Conservation (phyloP, 306 rosid species). For the Inga leiocalycina region DNA sequence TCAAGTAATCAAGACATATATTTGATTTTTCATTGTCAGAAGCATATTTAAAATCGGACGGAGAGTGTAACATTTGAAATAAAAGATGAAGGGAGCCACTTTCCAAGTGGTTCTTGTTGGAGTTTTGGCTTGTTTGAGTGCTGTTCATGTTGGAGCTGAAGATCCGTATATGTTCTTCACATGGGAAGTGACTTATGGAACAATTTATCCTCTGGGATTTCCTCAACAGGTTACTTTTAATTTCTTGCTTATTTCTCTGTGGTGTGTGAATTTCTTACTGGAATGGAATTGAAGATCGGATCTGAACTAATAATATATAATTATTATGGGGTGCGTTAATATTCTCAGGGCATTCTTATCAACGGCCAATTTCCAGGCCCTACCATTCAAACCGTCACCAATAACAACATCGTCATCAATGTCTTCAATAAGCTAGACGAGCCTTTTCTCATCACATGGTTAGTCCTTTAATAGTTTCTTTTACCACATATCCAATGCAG, state of each 20-base stretch:
- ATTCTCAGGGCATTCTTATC: constrained; percentile 72
- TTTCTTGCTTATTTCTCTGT: not conserved
- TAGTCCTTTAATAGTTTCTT: not conserved
- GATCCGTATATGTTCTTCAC: constrained; percentile 62
- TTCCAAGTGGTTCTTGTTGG: constrained; percentile 41
- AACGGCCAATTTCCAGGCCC: constrained; percentile 97
- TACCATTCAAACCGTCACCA: constrained; percentile 69
- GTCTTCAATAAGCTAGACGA: constrained; percentile 77
- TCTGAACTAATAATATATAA: not conserved
- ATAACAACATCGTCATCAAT: constrained; percentile 68
- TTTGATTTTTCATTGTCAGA: not conserved
- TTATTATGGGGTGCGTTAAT: not conserved
- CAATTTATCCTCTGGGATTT: constrained; percentile 68
- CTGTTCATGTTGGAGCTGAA: constrained; percentile 59
- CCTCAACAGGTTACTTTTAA: constrained; percentile 60
- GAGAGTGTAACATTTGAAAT: not conserved
- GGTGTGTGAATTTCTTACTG: not conserved
- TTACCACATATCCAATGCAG: not conserved
- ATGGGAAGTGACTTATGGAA: constrained; percentile 68
- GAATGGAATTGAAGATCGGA: not conserved
- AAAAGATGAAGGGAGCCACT: constrained; percentile 49
- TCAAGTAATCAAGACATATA: not conserved
- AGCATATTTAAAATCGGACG: not conserved
- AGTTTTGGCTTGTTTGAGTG: constrained; percentile 51
- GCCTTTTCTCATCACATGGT: constrained; percentile 90